Percentiles rank a stretch among this genome's conserved stretches.
phyloP scores from a whole-genome alignment of 768 basidiomycete genomes.

The Trametes cingulata region DNA sequence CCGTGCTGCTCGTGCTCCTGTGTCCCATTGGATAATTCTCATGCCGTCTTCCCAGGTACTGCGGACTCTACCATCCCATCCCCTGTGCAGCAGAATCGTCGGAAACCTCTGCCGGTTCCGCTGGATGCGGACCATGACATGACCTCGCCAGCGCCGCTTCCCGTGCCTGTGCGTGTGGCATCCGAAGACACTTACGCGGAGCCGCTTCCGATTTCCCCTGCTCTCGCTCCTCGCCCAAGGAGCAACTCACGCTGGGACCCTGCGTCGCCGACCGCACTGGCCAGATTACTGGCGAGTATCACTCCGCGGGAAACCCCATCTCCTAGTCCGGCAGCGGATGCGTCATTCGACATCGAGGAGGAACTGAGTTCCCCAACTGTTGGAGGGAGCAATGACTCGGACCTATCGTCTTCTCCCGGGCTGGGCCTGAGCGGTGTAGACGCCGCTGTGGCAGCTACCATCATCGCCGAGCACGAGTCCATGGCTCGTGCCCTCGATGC shows the following conservation, averaged over 20 bases:
- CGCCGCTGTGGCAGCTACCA: constrained; percentile 2
- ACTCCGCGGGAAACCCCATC: constrained; percentile 29
- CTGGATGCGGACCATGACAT: constrained; percentile 19
- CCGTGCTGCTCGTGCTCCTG: background rate
- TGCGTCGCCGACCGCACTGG: constrained; percentile 32
- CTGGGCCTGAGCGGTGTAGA: constrained; percentile 7
- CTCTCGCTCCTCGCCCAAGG: constrained; percentile 16
- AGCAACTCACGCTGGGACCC: constrained; percentile 30
- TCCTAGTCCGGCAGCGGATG: constrained; percentile 19
- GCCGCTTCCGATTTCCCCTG: constrained; percentile 24
- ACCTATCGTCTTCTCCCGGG: constrained; percentile 12
- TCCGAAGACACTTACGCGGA: constrained; percentile 24
- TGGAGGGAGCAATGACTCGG: constrained; percentile 22
- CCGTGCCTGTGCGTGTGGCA: constrained; percentile 23
- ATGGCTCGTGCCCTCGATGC: background rate
- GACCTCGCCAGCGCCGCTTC: constrained; percentile 28
- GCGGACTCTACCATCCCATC: constrained; percentile 72
- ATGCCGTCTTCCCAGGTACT: constrained; percentile 47
- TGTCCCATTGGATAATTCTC: background rate
- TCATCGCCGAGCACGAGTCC: constrained; percentile 1
- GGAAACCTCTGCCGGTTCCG: constrained; percentile 29
- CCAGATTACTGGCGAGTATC: constrained; percentile 29
- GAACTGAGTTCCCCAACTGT: constrained; percentile 17
- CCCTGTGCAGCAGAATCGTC: constrained; percentile 35
- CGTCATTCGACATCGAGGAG: constrained; percentile 9